phyloP scores from a whole-genome alignment of 768 basidiomycete genomes.

The Termitomyces titanicus region DNA sequence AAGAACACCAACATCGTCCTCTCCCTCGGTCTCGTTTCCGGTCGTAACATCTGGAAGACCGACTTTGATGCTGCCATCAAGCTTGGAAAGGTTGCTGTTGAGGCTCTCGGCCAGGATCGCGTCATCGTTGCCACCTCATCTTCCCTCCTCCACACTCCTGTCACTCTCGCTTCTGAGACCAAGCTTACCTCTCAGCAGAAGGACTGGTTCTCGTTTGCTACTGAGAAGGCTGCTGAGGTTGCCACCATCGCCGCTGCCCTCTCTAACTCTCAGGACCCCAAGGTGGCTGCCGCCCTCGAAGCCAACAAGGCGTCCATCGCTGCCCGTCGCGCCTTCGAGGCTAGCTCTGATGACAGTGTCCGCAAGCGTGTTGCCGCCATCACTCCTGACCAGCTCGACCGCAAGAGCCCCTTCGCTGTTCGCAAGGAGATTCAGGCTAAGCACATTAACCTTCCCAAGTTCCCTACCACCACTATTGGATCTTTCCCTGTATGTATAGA shows the following conservation, averaged over 20 bases:
- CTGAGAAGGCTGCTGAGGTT: slow-evolving; percentile 94
- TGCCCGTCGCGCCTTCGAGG: slow-evolving; percentile 94
- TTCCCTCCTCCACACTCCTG: slow-evolving; percentile 96
- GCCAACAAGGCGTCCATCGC: slow-evolving; percentile 88
- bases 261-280: slow-evolving; percentile 78
- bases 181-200: slow-evolving; percentile 86
- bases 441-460: slow-evolving; percentile 88
- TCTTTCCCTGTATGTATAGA: slow-evolving; percentile 81
- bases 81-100: slow-evolving; percentile 79
- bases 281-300: slow-evolving; percentile 71
- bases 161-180: slow-evolving; percentile 89
- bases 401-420: slow-evolving; percentile 83
- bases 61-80: slow-evolving; percentile 84
- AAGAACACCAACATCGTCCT: slow-evolving; percentile 79
- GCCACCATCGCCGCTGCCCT: slow-evolving; percentile 80
- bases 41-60: slow-evolving; percentile 99
- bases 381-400: slow-evolving; percentile 79
- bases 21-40: slow-evolving; percentile 94
- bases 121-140: slow-evolving; percentile 96
- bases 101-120: slow-evolving; percentile 78
- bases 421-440: slow-evolving; percentile 89
- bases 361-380: slow-evolving; percentile 94
- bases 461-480: slow-evolving; percentile 98
- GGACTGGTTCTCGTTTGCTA: slow-evolving; percentile 98
- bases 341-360: slow-evolving; percentile 87